Conservation (phyloP, 2,329 filamentous ascomycete genomes). For the Colletotrichum liriopes region DNA sequence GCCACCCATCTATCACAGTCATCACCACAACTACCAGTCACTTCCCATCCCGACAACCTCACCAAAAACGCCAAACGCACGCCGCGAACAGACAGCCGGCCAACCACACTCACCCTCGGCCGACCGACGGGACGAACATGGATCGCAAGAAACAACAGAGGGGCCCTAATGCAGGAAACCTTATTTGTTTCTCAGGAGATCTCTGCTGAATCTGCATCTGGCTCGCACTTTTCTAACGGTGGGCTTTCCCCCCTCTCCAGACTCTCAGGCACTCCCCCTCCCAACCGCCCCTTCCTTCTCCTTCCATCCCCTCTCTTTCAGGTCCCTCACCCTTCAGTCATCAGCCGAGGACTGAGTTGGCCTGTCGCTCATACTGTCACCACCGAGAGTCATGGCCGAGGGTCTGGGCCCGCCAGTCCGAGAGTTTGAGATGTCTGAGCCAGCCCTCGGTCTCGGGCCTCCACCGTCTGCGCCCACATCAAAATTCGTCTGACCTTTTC, state of each 20-base stretch:
- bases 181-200: conserved; percentile 41
- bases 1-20: conserved; percentile 5
- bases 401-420: conserved; percentile 18
- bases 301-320: conserved; percentile 20
- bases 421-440: conserved; percentile 24
- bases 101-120: conserved; percentile 9
- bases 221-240: conserved; percentile 31
- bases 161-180: conserved; percentile 42
- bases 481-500: conserved; percentile 40
- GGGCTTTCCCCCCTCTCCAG: background rate
- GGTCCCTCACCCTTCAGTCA: conserved; percentile 10
- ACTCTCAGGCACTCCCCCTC: conserved; percentile 18
- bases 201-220: conserved; percentile 37
- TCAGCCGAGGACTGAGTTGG: background rate
- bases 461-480: conserved; percentile 21
- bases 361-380: background rate
- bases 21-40: background rate
- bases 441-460: conserved; percentile 31
- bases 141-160: conserved; percentile 40
- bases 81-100: conserved; percentile 37
- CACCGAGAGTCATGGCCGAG: background rate
- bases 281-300: background rate
- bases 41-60: conserved; percentile 5
- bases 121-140: conserved; percentile 40
- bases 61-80: conserved; percentile 17